Evolutionary conservation across 345 rosid genomes (phyloP).

Genomic region (Eucalyptus pauciflora): DNA sequence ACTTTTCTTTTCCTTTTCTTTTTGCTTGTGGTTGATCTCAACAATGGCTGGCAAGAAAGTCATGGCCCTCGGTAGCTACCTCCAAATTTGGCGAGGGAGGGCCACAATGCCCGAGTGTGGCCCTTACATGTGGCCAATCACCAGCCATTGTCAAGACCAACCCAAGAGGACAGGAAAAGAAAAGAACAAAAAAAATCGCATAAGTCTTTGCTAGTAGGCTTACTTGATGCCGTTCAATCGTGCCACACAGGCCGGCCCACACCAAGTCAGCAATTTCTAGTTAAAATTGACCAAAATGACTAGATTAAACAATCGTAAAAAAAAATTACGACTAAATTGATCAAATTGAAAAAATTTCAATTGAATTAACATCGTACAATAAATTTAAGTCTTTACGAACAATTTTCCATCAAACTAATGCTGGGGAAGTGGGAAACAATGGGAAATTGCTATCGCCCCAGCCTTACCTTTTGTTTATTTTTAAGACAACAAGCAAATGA

Average conservation of each 20-base stretch:
- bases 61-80: not conserved
- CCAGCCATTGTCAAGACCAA: not conserved
- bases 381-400: not conserved
- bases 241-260: too few species aligned
- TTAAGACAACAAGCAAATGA: not conserved
- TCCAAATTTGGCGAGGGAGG: not conserved
- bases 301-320: not conserved
- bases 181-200: not conserved
- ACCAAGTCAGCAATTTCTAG: rapidly evolving
- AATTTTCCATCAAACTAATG: not conserved
- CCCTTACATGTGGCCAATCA: not conserved
- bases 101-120: not conserved
- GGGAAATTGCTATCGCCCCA: not conserved
- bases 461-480: not conserved
- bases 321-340: too few species aligned
- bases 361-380: not conserved
- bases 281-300: not conserved
- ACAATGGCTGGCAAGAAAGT: not conserved
- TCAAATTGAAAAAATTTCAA: rapidly evolving
- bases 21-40: not conserved
- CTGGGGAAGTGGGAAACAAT: not conserved
- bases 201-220: too few species aligned
- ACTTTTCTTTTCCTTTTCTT: not conserved
- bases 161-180: not conserved
- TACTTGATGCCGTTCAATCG: rapidly evolving